phyloP scores from a whole-genome alignment of 2,329 filamentous ascomycete species.

The Talaromyces verruculosus region DNA sequence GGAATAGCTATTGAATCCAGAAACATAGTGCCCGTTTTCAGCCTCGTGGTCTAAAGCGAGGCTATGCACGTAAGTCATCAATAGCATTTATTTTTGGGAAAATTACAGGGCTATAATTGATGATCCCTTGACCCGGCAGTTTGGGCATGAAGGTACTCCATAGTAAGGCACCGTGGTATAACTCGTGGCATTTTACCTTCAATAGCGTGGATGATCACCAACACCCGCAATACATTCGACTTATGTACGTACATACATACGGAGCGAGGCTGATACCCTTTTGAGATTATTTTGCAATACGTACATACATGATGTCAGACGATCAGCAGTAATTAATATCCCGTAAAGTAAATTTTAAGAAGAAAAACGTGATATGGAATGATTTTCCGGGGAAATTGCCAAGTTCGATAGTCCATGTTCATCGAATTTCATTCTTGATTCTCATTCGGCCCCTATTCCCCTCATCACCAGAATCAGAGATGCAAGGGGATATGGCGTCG shows the following conservation, averaged over 20 bases:
- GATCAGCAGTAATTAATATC: not conserved
- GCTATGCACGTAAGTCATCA: not conserved
- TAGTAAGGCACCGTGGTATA: not conserved
- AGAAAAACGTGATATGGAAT: not conserved
- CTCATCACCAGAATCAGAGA: not conserved
- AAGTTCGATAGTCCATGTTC: not conserved
- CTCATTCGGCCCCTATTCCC: not conserved
- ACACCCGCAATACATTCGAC: not conserved
- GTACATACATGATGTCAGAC: not conserved
- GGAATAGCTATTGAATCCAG: not conserved
- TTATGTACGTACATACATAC: not conserved
- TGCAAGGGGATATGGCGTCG: not conserved
- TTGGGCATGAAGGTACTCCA: not conserved
- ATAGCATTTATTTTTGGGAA: not conserved
- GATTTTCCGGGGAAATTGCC: not conserved
- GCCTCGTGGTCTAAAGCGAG: not conserved
- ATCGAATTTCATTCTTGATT: not conserved
- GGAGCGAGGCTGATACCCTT: not conserved
- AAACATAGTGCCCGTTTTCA: not conserved
- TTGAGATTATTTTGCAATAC: not conserved
- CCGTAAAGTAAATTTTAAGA: not conserved
- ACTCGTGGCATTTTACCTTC: not conserved
- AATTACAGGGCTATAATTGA: not conserved
- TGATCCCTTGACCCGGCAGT: not conserved
- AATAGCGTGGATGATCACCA: not conserved